Conservation (phyloP, 2,329 filamentous ascomycete species). For the Claviceps paspali region DNA sequence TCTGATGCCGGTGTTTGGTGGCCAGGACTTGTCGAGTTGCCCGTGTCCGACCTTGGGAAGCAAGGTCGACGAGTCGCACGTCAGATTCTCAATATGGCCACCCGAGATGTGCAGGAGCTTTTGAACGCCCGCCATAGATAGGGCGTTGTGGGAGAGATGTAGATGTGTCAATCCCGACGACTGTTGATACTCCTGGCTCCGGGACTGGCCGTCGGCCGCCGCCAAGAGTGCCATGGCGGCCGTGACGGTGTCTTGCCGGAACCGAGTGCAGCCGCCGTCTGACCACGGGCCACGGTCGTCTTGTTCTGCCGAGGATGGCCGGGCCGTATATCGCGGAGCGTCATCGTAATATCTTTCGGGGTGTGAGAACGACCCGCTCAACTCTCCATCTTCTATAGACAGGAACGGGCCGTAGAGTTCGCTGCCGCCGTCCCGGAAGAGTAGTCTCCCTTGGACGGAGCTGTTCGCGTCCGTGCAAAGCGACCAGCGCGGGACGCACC, state of each 20-base stretch:
- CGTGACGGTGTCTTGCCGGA: constrained; percentile 16
- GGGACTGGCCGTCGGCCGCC: constrained; percentile 6
- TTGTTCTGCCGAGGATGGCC: not conserved
- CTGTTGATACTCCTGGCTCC: constrained; percentile 8
- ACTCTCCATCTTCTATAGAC: constrained; percentile 31
- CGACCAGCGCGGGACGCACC: constrained; percentile 17
- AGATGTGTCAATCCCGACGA: constrained; percentile 34
- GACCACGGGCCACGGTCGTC: not conserved
- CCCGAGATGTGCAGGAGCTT: constrained; percentile 25
- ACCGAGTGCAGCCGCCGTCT: constrained; percentile 1
- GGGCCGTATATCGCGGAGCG: constrained; percentile 21
- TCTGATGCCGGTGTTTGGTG: constrained; percentile 17
- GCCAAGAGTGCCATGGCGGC: constrained; percentile 11
- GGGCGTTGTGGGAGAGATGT: constrained; percentile 32
- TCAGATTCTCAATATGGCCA: constrained; percentile 36
- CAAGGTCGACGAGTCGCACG: constrained; percentile 28
- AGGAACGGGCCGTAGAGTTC: constrained; percentile 25
- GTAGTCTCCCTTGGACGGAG: constrained; percentile 30
- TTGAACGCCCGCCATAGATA: constrained; percentile 29
- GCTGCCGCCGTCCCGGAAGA: constrained; percentile 14
- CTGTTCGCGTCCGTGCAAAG: constrained; percentile 24
- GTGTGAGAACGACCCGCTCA: constrained; percentile 28
- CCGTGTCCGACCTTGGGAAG: constrained; percentile 11
- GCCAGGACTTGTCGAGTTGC: constrained; percentile 11
- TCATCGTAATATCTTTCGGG: constrained; percentile 33